Evolutionary conservation across 805 yeast genomes (phyloP).

Genomic region (Teunomyces funiuensis): DNA sequence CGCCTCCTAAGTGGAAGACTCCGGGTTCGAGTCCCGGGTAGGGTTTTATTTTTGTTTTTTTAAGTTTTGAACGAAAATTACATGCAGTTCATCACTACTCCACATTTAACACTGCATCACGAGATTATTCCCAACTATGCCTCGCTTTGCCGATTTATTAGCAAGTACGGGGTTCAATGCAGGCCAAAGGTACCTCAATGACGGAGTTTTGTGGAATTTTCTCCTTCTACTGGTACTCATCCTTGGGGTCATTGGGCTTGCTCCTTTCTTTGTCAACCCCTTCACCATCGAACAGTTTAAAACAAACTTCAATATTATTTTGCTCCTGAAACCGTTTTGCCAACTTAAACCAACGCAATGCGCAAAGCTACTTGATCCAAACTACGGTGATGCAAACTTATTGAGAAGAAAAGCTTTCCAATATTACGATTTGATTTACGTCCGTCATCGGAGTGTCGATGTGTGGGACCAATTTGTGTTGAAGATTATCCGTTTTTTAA

Average conservation of each 20-base stretch:
- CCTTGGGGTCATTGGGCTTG: conserved; percentile 8
- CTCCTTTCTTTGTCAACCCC: conserved; percentile 16
- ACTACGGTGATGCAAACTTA: not conserved
- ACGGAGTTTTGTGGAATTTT: conserved; percentile 5
- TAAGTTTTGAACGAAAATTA: not conserved
- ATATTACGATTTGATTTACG: conserved; percentile 17
- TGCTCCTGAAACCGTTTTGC: conserved; percentile 16
- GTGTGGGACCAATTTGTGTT: conserved; percentile 4
- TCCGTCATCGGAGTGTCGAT: conserved; percentile 12
- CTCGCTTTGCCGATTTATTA: not conserved
- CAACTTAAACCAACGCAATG: conserved; percentile 12
- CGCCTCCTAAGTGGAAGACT: conserved; percentile 43
- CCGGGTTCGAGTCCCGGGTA: conserved; percentile 42
- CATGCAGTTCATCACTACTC: not conserved
- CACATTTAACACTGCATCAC: not conserved
- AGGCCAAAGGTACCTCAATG: not conserved
- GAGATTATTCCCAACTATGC: not conserved
- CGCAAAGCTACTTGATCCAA: conserved; percentile 2
- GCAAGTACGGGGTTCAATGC: not conserved
- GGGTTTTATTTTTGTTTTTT: conserved; percentile 20
- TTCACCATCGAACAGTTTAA: conserved; percentile 12
- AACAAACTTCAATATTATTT: conserved; percentile 13
- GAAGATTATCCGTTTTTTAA: not conserved
- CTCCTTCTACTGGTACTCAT: conserved; percentile 11
- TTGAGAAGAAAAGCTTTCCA: conserved; percentile 9